These are phyloP conservation scores for Cladosporium colombiae DNA, from an alignment of 2,329 filamentous ascomycete species.

Conservation along the genomic window DNA sequence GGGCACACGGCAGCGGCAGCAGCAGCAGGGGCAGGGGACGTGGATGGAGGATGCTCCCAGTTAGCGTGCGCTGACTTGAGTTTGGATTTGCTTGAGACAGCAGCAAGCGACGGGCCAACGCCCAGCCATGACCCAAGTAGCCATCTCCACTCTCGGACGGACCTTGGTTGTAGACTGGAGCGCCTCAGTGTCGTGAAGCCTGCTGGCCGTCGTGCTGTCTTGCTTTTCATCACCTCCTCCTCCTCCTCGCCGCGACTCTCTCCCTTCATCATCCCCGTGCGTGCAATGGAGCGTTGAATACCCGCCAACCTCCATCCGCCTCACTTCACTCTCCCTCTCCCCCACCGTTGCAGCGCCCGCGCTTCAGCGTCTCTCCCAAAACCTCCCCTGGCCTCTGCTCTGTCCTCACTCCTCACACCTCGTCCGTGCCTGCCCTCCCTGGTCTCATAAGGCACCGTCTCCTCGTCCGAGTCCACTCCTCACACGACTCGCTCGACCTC, in stretches of 20 bases:
- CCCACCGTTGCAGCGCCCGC: background rate
- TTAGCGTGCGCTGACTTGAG: constrained; percentile 12
- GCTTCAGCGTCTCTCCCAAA: constrained; percentile 4
- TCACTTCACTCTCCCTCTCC: constrained; percentile 10
- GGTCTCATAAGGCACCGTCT: constrained; percentile 12
- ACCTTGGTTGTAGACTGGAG: background rate
- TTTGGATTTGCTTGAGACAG: constrained; percentile 10
- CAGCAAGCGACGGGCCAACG: constrained; percentile 5
- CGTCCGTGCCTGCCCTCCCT: constrained; percentile 21
- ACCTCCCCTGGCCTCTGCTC: constrained; percentile 16
- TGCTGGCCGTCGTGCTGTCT: constrained; percentile 13
- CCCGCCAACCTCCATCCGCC: constrained; percentile 17
- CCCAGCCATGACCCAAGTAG: constrained; percentile 13
- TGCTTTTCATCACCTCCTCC: constrained; percentile 17
- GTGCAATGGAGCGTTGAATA: constrained; percentile 21
- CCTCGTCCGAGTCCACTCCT: constrained; percentile 24
- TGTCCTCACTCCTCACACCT: constrained; percentile 5
- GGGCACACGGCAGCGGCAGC: constrained; percentile 14
- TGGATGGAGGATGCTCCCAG: background rate
- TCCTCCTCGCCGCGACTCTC: background rate
- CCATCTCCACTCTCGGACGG: constrained; percentile 18
- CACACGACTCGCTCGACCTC: constrained; percentile 24
- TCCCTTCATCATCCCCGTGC: constrained; percentile 17
- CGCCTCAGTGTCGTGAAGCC: constrained; percentile 15
- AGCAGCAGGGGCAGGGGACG: constrained; percentile 15